These are phyloP conservation scores for Trichoderma koningiopsis DNA, from an alignment of 2,329 filamentous ascomycete species.

Conservation along the genomic window DNA sequence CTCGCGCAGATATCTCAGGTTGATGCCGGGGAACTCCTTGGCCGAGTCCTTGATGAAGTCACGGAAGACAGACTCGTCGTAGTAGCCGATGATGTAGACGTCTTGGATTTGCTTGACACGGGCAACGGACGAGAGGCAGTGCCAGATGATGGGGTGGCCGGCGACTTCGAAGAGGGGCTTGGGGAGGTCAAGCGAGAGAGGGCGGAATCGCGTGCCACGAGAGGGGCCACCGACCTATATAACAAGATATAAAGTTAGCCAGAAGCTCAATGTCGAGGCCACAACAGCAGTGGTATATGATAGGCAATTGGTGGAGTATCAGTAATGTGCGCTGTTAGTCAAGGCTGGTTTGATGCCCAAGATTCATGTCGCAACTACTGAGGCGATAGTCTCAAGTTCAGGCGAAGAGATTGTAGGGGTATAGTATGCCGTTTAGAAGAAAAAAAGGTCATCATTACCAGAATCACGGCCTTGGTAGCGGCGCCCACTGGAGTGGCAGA, in stretches of 20 bases:
- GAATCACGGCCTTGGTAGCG: constrained; percentile 89
- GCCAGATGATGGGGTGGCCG: constrained; percentile 97
- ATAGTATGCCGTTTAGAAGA: not conserved
- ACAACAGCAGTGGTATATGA: not conserved
- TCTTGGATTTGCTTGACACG: constrained; percentile 84
- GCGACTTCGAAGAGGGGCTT: constrained; percentile 99
- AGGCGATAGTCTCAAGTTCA: not conserved
- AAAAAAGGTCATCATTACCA: constrained; percentile 57
- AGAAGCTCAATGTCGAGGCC: not conserved
- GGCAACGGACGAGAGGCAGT: constrained; percentile 89
- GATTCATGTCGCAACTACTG: constrained; percentile 6
- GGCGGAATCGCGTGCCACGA: constrained; percentile 91
- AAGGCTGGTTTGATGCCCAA: not conserved
- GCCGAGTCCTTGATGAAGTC: constrained; percentile 95
- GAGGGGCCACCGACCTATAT: constrained; percentile 88
- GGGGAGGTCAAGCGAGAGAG: constrained; percentile 90
- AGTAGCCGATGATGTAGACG: constrained; percentile 98
- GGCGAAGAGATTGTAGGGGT: constrained; percentile 4
- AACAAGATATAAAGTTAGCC: not conserved
- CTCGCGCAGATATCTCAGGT: constrained; percentile 92
- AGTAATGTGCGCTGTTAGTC: not conserved
- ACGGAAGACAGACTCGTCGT: constrained; percentile 94
- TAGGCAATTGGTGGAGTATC: constrained; percentile 1
- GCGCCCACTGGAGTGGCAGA: constrained; percentile 49
- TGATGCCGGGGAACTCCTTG: constrained; percentile 79